Evolutionary conservation across 2,329 filamentous ascomycete genomes (phyloP).

Genomic region (Madurella mycetomatis): DNA sequence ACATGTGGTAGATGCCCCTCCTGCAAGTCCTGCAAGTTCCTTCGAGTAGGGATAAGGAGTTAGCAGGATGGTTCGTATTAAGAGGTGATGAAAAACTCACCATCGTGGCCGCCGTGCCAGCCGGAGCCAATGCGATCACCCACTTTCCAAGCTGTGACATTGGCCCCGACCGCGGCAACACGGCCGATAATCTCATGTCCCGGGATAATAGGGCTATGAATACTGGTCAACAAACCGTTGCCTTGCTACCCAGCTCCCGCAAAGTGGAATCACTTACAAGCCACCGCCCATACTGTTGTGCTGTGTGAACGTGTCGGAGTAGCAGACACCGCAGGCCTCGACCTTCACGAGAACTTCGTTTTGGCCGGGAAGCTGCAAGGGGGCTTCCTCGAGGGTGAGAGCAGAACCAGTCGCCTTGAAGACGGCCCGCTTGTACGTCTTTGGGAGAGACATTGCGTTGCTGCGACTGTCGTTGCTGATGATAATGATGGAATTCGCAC

Average conservation of each 20-base stretch:
- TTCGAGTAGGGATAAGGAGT: no score
- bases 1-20: slow-evolving; percentile 63
- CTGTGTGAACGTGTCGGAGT: slow-evolving; percentile 42
- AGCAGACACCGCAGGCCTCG: slow-evolving; percentile 57
- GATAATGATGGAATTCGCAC: no score
- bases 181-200: slow-evolving; percentile 61
- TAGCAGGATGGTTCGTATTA: no score
- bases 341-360: slow-evolving; percentile 56
- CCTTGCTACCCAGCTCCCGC: no score
- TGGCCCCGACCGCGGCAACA: slow-evolving; percentile 49
- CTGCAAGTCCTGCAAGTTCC: slow-evolving; percentile 58
- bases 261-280: slow-evolving; percentile 27
- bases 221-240: slow-evolving; percentile 1
- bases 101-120: slow-evolving; percentile 65
- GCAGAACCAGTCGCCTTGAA: slow-evolving; percentile 45
- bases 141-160: slow-evolving; percentile 51
- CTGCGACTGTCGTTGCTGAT: not conserved
- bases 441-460: slow-evolving; percentile 38
- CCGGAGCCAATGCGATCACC: slow-evolving; percentile 64
- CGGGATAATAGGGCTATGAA: slow-evolving; percentile 34
- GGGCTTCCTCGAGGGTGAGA: slow-evolving; percentile 49
- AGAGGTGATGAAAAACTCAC: slow-evolving; percentile 9
- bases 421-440: slow-evolving; percentile 54
- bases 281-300: slow-evolving; percentile 31
- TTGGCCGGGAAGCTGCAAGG: slow-evolving; percentile 35